Percentiles rank a stretch among this genome's conserved stretches.
These are phyloP conservation scores for Saccharomycopsis oosterbeekiorum DNA, from an alignment of 805 yeast genomes.

Conservation along the genomic window DNA sequence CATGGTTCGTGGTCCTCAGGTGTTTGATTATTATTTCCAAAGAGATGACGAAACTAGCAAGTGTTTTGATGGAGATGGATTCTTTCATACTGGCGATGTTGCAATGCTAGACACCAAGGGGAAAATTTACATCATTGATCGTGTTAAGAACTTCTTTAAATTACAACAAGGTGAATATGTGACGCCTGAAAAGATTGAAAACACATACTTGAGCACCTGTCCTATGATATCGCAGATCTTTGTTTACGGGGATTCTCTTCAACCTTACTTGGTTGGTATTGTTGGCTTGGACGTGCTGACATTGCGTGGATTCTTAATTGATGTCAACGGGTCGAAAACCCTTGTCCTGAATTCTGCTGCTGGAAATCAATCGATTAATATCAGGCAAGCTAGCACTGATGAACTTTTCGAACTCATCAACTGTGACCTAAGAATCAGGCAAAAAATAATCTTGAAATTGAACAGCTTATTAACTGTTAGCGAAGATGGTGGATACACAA, in stretches of 20 bases:
- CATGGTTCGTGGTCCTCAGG: constrained; percentile 43
- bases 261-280: constrained; percentile 42
- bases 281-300: constrained; percentile 36
- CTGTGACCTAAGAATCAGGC: constrained; percentile 24
- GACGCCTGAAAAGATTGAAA: constrained; percentile 60
- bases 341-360: neutral
- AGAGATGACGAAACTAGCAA: constrained; percentile 38
- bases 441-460: constrained; percentile 23
- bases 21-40: constrained; percentile 41
- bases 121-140: constrained; percentile 40
- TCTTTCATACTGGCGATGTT: constrained; percentile 54
- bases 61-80: constrained; percentile 37
- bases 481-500: neutral
- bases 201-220: constrained; percentile 37
- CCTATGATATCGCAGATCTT: constrained; percentile 37
- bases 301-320: neutral
- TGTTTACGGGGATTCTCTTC: constrained; percentile 46
- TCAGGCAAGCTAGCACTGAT: neutral
- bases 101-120: constrained; percentile 37
- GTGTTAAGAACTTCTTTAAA: constrained; percentile 50
- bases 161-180: constrained; percentile 47
- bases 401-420: constrained; percentile 27
- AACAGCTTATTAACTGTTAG: constrained; percentile 6
- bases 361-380: neutral
- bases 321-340: neutral